These are phyloP conservation scores for Dactylellina haptotyla DNA, from an alignment of 2,329 filamentous ascomycete genomes.

Conservation along the genomic window DNA sequence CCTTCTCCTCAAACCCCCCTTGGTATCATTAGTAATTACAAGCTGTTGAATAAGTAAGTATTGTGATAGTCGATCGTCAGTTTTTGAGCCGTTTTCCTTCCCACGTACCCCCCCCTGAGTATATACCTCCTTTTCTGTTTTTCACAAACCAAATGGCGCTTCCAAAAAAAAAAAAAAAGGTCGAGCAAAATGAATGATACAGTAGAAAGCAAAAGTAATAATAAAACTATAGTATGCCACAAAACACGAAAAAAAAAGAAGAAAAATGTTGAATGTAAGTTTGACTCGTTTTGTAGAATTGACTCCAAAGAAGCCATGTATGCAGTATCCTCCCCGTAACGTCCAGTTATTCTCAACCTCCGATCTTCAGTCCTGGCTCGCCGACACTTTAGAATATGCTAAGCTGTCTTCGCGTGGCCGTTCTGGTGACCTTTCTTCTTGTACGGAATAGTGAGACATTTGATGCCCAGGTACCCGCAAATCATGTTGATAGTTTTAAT, in stretches of 20 bases:
- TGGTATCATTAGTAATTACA: slow-evolving; percentile 17
- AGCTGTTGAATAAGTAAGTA: not conserved
- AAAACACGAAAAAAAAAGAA: no score
- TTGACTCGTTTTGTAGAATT: no score
- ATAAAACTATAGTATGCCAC: no score
- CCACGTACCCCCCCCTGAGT: not conserved
- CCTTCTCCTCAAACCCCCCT: not conserved
- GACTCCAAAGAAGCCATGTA: no score
- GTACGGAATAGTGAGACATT: slow-evolving; percentile 84
- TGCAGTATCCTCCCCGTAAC: no score
- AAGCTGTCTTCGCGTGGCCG: slow-evolving; percentile 39
- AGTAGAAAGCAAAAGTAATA: not conserved
- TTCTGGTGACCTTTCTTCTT: slow-evolving; percentile 63
- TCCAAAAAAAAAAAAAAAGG: not conserved
- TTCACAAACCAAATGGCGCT: not conserved
- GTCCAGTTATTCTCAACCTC: no score
- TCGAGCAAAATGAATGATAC: not conserved
- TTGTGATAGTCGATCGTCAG: not conserved
- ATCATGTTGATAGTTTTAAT: slow-evolving; percentile 89
- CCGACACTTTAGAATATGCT: no score
- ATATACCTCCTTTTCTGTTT: not conserved
- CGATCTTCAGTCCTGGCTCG: no score
- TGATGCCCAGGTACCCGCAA: slow-evolving; percentile 90
- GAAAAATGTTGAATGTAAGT: no score
- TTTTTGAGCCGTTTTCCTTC: not conserved